Evolutionary conservation across 1,284 basidiomycete species (phyloP), one percentile per base, ranked within the genome.

Genomic region (Leccinum subspadiceum): DNA sequence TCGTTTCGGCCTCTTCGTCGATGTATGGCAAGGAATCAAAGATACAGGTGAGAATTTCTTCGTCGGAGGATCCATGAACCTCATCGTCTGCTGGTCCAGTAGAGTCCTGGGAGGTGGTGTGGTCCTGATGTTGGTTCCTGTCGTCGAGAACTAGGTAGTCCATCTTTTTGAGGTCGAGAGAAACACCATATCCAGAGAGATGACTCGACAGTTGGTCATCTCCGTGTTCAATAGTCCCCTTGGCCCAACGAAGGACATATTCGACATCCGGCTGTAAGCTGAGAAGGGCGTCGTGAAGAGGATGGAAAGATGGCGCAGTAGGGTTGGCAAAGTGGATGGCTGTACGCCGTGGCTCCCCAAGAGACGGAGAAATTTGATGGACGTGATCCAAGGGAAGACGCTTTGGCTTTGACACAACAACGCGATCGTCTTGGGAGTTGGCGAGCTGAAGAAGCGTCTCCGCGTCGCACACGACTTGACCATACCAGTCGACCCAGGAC

Each of bases 71-170:
- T 13, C 62, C 64, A 48, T 64, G 65, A 24, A 44, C 63, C 66
- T 35, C 59, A 15, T 29, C 60, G 57, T 62, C 60, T 55, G 56
- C 20, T n/a, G 46, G 24, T 15, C 56, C 20, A 24, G 10, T 35
- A 8, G 61, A 56, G 5, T 63, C 57, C 13, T 59, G 62, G 4
- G 50, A 20, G 31, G 46, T 20, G 1, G 53, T 4, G 26, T 50
- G 44, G 0, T 13, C 51, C 20, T 63, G 61, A 49, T 60, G 62
- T 52, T 66, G 66, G 53, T 73, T 70, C 53, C 95, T 79, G 72
- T 98, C 95, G 70, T 98, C 95, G 3, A 98, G 80, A 2, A 92
- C 94, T 13, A 98, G 84, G 71, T 99, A 99, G 72, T 99, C 96
- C 78, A 88, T 98, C 77, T 96, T 98, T 79, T 99, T 99, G 66